Evolutionary conservation across 2,329 filamentous ascomycete species (phyloP).

Genomic region (Microdochium bolleyi): DNA sequence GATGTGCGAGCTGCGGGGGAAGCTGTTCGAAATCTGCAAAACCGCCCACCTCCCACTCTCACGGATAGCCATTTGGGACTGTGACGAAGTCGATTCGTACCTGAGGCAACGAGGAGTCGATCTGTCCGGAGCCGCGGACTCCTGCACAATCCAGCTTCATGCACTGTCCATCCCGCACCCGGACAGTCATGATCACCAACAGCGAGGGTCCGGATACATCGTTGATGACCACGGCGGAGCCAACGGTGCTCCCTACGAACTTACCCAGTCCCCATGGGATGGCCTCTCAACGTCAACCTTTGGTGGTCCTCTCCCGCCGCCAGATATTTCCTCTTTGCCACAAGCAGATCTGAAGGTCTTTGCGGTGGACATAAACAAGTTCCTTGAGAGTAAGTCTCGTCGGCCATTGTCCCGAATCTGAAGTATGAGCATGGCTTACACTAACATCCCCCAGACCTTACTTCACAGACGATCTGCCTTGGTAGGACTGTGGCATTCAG

Average conservation of each 20-base stretch:
- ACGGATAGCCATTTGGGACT: slow-evolving; percentile 69
- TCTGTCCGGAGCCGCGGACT: slow-evolving; percentile 53
- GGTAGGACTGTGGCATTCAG: slow-evolving; percentile 19
- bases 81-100: slow-evolving; percentile 70
- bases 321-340: background rate
- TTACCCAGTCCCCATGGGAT: background rate
- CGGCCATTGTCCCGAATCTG: slow-evolving; percentile 3
- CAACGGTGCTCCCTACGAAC: background rate
- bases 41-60: slow-evolving; percentile 43
- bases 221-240: background rate
- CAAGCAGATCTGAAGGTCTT: slow-evolving; percentile 3
- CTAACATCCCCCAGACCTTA: slow-evolving; percentile 10
- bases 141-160: slow-evolving; percentile 50
- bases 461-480: slow-evolving; percentile 13
- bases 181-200: slow-evolving; percentile 1
- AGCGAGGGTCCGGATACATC: slow-evolving; percentile 1
- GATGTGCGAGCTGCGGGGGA: slow-evolving; percentile 7
- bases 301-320: background rate
- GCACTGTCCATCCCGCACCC: slow-evolving; percentile 25
- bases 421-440: slow-evolving; percentile 1
- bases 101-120: slow-evolving; percentile 54
- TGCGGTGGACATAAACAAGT: slow-evolving; percentile 7
- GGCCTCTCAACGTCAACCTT: background rate
- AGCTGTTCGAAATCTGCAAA: slow-evolving; percentile 10
- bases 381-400: slow-evolving; percentile 6